Percentiles rank a stretch among this genome's conserved stretches.
Conservation (phyloP, 2,329 filamentous ascomycete species). For the Ascochyta fabae region DNA sequence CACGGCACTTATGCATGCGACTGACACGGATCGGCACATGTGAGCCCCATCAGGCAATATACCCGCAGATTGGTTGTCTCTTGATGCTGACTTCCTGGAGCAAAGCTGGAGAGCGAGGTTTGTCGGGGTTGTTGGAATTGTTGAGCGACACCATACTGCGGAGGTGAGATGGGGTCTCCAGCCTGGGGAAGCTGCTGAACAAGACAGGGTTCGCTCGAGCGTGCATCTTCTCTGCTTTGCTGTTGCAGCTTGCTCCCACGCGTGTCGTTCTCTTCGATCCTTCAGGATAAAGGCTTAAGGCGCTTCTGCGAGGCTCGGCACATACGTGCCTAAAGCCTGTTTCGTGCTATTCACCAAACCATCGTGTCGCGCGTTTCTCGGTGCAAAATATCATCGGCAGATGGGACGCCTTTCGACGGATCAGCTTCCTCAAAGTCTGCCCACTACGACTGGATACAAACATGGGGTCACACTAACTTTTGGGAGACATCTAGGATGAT, state of each 20-base stretch:
- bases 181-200: conserved; percentile 6
- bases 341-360: background rate
- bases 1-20: conserved; percentile 8
- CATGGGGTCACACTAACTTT: too few species aligned
- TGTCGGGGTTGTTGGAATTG: background rate
- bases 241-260: background rate
- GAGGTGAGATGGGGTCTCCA: conserved; percentile 5
- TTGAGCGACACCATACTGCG: conserved; percentile 2
- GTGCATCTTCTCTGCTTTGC: background rate
- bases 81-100: background rate
- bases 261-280: background rate
- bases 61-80: conserved; percentile 4
- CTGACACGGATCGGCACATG: conserved; percentile 12
- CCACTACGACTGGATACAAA: background rate
- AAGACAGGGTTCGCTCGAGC: background rate
- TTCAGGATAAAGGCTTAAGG: background rate
- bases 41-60: conserved; percentile 2
- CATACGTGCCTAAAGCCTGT: background rate
- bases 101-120: conserved; percentile 3
- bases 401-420: background rate
- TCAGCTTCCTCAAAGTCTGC: background rate
- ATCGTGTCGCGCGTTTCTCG: background rate
- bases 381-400: background rate
- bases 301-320: conserved; percentile 1
- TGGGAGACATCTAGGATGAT: too few species aligned